Conservation (phyloP, 257 asterid genomes). For the Voacanga thouarsii region DNA sequence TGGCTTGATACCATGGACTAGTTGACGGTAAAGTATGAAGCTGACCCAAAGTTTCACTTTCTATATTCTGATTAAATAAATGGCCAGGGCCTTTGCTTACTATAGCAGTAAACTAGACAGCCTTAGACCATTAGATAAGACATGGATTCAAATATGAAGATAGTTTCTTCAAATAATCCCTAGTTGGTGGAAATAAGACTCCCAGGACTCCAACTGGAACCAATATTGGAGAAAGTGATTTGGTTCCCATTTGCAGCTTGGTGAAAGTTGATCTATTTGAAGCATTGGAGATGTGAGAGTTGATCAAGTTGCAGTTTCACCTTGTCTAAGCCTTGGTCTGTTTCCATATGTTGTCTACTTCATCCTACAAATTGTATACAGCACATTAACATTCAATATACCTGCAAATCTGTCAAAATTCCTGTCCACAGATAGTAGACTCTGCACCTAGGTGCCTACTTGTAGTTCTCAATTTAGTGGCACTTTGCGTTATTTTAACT, state of each 20-base stretch:
- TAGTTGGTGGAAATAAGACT: not conserved
- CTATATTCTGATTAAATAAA: not conserved
- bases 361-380: not conserved
- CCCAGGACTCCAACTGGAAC: not conserved
- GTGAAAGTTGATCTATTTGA: not conserved
- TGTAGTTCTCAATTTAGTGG: not conserved
- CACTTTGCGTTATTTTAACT: not conserved
- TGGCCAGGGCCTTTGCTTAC: not conserved
- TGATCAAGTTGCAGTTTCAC: not conserved
- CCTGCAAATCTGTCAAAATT: not conserved
- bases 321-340: not conserved
- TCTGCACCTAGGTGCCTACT: not conserved
- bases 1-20: not conserved
- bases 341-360: not conserved
- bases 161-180: not conserved
- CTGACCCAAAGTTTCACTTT: not conserved
- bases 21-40: not conserved
- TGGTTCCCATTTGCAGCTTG: not conserved
- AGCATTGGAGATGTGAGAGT: not conserved
- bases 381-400: not conserved
- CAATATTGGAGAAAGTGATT: not conserved
- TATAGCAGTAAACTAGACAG: not conserved
- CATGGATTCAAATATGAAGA: not conserved
- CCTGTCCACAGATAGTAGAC: not conserved
- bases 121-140: not conserved